These are phyloP conservation scores for Imleria badia DNA, from an alignment of 768 basidiomycete genomes.

Conservation along the genomic window DNA sequence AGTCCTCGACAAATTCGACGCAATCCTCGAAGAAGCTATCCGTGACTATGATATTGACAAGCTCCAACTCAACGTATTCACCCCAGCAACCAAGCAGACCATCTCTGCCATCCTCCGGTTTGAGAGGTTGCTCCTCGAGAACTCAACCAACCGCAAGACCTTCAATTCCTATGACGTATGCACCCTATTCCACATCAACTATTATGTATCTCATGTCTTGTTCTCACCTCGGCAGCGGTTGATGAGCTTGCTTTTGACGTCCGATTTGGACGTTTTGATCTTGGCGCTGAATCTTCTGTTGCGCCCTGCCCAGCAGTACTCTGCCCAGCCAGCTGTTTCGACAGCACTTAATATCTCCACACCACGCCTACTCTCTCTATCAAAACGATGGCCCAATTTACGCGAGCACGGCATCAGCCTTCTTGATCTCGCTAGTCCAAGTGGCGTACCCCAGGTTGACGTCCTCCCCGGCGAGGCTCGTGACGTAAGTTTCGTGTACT, in stretches of 20 bases:
- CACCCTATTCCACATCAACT: constrained; percentile 10
- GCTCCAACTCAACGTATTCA: constrained; percentile 78
- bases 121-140: constrained; percentile 87
- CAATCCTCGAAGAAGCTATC: constrained; percentile 79
- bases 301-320: constrained; percentile 94
- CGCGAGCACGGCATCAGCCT: constrained; percentile 80
- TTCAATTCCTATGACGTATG: constrained; percentile 96
- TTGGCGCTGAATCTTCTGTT: constrained; percentile 82
- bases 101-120: constrained; percentile 85
- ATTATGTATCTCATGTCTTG: constrained; percentile 3
- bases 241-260: constrained; percentile 82
- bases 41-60: constrained; percentile 83
- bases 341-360: constrained; percentile 81
- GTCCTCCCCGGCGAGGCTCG: constrained; percentile 69
- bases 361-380: constrained; percentile 76
- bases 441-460: constrained; percentile 52
- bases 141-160: constrained; percentile 96
- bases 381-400: constrained; percentile 80
- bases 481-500: constrained; percentile 81
- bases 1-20: constrained; percentile 94
- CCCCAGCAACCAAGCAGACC: constrained; percentile 67
- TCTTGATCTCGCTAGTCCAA: constrained; percentile 64
- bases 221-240: constrained; percentile 59
- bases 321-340: constrained; percentile 80
- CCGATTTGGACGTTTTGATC: constrained; percentile 86